phyloP scores from a whole-genome alignment of 129 eudicot genomes.

The Artemisia tridentata region DNA sequence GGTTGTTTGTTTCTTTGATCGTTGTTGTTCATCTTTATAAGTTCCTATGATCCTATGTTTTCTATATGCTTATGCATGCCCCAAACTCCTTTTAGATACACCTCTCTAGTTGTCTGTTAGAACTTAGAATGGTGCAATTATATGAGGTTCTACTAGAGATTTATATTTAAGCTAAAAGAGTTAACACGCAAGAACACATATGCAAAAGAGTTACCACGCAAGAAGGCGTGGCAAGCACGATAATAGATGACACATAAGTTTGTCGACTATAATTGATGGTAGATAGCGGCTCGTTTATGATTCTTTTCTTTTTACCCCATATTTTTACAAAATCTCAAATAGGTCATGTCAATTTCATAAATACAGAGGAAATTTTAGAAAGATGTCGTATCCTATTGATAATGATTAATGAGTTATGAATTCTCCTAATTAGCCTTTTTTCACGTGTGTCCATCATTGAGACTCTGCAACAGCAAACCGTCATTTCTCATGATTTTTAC shows the following conservation, averaged over 20 bases:
- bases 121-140: not conserved
- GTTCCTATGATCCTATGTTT: not conserved
- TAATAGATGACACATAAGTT: slow-evolving; percentile 4
- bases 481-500: not conserved
- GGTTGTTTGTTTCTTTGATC: not conserved
- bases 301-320: not conserved
- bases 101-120: not conserved
- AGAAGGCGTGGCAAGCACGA: not conserved
- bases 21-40: not conserved
- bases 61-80: slow-evolving; percentile 2
- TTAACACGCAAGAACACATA: not conserved
- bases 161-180: too few relatives aligned
- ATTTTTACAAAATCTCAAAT: not conserved
- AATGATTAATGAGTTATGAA: not conserved
- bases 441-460: not conserved
- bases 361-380: slow-evolving; percentile 3
- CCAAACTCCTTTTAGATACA: not conserved
- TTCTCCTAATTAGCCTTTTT: slow-evolving; percentile 6
- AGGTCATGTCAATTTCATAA: not conserved
- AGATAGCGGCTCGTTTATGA: not conserved
- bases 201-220: not conserved
- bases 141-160: not conserved
- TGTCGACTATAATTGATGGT: not conserved
- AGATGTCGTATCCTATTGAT: slow-evolving; percentile 3
- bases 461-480: not conserved